phyloP scores from a whole-genome alignment of 75 land plant species.

The Cupressus sempervirens region DNA sequence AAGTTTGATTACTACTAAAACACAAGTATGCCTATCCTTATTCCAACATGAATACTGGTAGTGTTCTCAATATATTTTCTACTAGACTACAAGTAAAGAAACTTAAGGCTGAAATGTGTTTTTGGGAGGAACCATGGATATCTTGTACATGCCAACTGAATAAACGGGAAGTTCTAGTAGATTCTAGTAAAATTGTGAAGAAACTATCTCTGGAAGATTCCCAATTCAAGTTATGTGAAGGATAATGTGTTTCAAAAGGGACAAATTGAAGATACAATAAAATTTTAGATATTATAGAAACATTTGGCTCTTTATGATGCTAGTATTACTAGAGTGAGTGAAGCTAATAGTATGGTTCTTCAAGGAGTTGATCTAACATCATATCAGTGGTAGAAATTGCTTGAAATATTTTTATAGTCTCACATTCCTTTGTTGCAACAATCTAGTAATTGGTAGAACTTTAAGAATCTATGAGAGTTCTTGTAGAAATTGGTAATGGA shows the following conservation, averaged over 20 bases:
- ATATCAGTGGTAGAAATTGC: no score
- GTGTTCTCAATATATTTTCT: constrained; percentile 90
- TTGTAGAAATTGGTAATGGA: constrained; percentile 92
- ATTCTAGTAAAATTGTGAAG: constrained; percentile 89
- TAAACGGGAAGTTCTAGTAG: constrained; percentile 91
- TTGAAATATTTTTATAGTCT: constrained; percentile 85
- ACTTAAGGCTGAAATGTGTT: constrained; percentile 98
- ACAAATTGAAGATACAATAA: constrained; percentile 94
- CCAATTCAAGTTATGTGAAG: constrained; percentile 86
- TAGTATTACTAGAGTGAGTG: no score
- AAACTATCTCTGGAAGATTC: constrained; percentile 88
- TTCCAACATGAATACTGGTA: constrained; percentile 99
- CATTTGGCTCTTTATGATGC: constrained; percentile 79
- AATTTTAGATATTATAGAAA: constrained; percentile 77
- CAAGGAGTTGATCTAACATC: no score
- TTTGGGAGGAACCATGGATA: constrained; percentile 99
- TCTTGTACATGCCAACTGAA: constrained; percentile 85
- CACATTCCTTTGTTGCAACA: constrained; percentile 93
- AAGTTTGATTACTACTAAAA: constrained; percentile 84
- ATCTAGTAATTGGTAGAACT: constrained; percentile 97
- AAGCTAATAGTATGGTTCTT: no score
- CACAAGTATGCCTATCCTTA: constrained; percentile 88
- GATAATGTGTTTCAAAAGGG: constrained; percentile 88
- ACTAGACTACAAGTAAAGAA: constrained; percentile 94
- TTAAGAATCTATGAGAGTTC: constrained; percentile 83